Evolutionary conservation across 169 alveolate species (phyloP), one percentile per base, ranked within the genome.

Genomic region (Plasmodium ovale): DNA sequence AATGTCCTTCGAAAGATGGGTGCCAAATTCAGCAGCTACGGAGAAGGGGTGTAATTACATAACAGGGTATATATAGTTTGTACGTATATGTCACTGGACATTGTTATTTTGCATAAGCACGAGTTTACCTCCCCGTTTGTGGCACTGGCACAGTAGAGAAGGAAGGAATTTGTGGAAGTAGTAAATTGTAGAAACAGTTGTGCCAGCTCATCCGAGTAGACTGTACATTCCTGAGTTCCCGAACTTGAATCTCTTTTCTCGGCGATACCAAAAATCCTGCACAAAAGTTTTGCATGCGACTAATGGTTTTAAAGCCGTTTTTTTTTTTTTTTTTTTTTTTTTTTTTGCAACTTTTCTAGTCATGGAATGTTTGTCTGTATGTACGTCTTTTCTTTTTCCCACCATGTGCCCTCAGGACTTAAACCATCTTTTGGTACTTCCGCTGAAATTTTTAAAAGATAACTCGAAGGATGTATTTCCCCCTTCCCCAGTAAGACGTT

Each of bases 101-200:
- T n/a, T n/a, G n/a, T n/a, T n/a, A n/a, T n/a, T n/a, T n/a, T n/a
- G n/a, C n/a, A n/a, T n/a, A n/a, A n/a, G n/a, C n/a, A n/a, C n/a
- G n/a, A n/a, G n/a, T n/a, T n/a, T 73, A 73, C 88, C 42, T 73
- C 88, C 10, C 74, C 72, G 39, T 44, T 73, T 16, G 88, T 58
- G 73, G 65, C 33, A 31, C 88, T 73, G 72, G 35, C 59, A 12
- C 88, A 73, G 51, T 73, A 73, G 39, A 73, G 35, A 33, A 73
- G 51, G 49, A 59, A 73, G 31, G 33, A 16, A 51, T 59, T 65
- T 33, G 35, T 73, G 47, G 27, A 51, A 9, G 73, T 42, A 3
- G 35, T 49, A 51, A n/a, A 12, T 14, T 62, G 88, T 21, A 73
- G 35, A 42, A 73, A 73, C 2, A 73, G 42, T 64, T 73, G 58